Conservation (phyloP, 345 rosid genomes). For the Alliaria petiolata region DNA sequence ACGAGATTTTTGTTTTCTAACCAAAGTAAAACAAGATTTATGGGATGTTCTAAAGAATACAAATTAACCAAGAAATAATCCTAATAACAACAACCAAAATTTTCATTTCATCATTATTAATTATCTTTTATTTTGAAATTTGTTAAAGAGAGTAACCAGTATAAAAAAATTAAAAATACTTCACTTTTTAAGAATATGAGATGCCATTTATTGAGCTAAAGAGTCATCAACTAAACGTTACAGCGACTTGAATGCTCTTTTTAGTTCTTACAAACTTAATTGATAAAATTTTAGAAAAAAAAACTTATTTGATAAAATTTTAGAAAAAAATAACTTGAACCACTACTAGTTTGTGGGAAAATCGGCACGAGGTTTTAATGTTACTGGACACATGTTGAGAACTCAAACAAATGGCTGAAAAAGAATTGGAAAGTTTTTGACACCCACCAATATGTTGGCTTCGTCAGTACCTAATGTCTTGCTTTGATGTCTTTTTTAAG, state of each 20-base stretch:
- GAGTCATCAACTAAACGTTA: no score
- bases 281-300: neutral
- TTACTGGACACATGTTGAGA: slow-evolving; percentile 16
- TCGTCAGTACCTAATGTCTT: slow-evolving; percentile 14
- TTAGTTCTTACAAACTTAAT: neutral
- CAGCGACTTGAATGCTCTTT: neutral
- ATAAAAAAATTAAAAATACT: no score
- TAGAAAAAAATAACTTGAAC: neutral
- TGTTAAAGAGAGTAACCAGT: neutral
- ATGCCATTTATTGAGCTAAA: neutral
- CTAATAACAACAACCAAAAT: neutral
- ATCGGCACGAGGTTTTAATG: slow-evolving; percentile 10
- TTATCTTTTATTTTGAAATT: neutral
- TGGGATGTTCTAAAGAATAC: neutral
- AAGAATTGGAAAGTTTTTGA: neutral
- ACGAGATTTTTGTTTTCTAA: neutral
- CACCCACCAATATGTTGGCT: slow-evolving; percentile 6
- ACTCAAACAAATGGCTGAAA: neutral
- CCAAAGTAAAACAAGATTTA: neutral
- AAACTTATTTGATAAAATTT: neutral
- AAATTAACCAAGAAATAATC: neutral
- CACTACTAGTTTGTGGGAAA: neutral
- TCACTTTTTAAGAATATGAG: neutral
- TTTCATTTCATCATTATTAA: neutral
- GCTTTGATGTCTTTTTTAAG: slow-evolving; percentile 18